Base-by-base conservation (phyloP, 257 asterid genomes). In the Lantana camara region DNA sequence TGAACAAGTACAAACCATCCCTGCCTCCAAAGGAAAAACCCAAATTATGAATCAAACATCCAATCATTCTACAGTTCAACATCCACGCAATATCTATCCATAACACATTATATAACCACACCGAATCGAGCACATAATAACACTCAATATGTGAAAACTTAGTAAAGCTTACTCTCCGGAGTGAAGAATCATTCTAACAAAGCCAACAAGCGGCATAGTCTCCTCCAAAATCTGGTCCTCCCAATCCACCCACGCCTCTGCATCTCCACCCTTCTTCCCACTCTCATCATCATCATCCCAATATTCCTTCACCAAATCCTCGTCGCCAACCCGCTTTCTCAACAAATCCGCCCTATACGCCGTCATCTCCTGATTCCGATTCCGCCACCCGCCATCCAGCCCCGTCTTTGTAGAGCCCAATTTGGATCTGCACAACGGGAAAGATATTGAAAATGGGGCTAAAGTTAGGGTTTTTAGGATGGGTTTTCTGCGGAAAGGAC, bases 181-280 rank as follows among this genome's bases (percentile, higher is more conserved):
- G 58, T 80, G 85, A 78, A 83, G 90, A 80, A 83, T 63, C 90
- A 83, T 84, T 67, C 96, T 75, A 24, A 82, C 96, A 54, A 88
- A 84, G 1, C 91, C 90, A 50, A 94, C 97, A 37, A 90, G 91
- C 9, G 99, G 99, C 35, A 83, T 90, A 15, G 97, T 94, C 35
- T 86, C 96, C 85, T 82, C 93, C 78, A 94, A 84, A 81, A 94
- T 94, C 83, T 73, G 85, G 73, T 94, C 96, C 73, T 94, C 99
- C 96, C 96, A 90, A 70, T 94, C 96, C 32, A 94, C 82, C 96
- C 89, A 81, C 60, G 77, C 64, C 32, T 72, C 86, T 53, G 66
- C 86, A 51, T 70, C 87, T 61, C 81, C 85, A 9, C 75, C 74
- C 15, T 68, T 67, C 46, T 60, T 64, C 70, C 41, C 83, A 44